Conservation (phyloP, 352 stramenopile genomes). For the Phytophthora rubi region DNA sequence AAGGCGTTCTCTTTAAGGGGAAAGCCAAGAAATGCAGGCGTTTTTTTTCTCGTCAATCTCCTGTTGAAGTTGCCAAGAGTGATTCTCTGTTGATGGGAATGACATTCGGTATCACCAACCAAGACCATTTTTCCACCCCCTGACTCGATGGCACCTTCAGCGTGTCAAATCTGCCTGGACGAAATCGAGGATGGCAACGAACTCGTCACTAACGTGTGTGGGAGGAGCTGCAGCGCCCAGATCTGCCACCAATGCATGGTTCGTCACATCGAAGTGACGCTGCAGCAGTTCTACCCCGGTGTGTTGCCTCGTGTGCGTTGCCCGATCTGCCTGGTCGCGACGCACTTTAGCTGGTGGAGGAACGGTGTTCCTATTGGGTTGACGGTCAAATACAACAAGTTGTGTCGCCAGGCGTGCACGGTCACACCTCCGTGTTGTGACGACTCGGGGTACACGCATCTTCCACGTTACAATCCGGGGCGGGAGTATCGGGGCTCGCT, state of each 20-base stretch:
- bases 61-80: too few relatives aligned
- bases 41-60: too few relatives aligned
- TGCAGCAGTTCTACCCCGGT: conserved; percentile 36
- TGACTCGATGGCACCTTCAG: conserved; percentile 10
- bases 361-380: background rate
- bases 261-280: conserved; percentile 30
- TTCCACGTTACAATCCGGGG: conserved; percentile 17
- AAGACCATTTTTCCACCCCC: background rate
- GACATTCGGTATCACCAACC: too few relatives aligned
- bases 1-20: too few relatives aligned
- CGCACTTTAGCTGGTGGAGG: conserved; percentile 32
- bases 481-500: background rate
- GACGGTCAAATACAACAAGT: conserved; percentile 17
- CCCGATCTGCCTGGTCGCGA: conserved; percentile 30
- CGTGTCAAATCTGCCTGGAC: conserved; percentile 54
- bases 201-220: conserved; percentile 20
- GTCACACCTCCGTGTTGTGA: conserved; percentile 42
- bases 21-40: too few relatives aligned
- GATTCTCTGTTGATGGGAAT: too few relatives aligned
- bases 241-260: conserved; percentile 35
- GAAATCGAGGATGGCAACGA: conserved; percentile 6
- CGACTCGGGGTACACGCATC: conserved; percentile 43
- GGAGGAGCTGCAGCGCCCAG: conserved; percentile 22
- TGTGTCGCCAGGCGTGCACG: conserved; percentile 31
- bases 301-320: conserved; percentile 40